phyloP scores from a whole-genome alignment of 345 rosid genomes.

The Eucalyptus shirleyi region DNA sequence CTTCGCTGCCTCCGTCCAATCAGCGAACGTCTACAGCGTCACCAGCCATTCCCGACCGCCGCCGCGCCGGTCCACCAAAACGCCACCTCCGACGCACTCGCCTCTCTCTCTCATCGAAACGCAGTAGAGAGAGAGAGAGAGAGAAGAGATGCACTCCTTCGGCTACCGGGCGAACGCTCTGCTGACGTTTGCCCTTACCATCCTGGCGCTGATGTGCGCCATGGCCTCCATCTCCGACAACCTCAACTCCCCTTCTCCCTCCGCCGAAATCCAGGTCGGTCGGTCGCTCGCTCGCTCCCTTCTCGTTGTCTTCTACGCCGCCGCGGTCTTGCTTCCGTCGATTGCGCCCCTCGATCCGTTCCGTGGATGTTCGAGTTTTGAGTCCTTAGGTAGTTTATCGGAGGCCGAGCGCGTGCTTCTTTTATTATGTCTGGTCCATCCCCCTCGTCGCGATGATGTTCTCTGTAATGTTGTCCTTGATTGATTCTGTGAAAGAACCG shows the following conservation, averaged over 20 bases:
- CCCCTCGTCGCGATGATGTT: not conserved
- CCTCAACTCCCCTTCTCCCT: conserved; percentile 65
- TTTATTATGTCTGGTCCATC: not conserved
- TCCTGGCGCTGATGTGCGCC: conserved; percentile 79
- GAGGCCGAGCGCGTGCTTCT: not conserved
- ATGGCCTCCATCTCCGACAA: conserved; percentile 79
- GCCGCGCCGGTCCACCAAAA: not conserved
- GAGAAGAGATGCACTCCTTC: conserved; percentile 63
- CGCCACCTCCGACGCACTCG: not conserved
- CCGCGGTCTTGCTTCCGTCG: not conserved
- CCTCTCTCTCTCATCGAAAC: not conserved
- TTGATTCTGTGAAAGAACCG: not conserved
- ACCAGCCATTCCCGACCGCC: not conserved
- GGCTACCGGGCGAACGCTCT: conserved; percentile 86
- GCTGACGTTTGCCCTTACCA: conserved; percentile 69
- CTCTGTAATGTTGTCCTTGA: not conserved
- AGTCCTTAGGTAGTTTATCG: not conserved
- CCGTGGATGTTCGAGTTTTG: not conserved
- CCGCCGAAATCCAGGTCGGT: conserved; percentile 78
- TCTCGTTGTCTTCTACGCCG: not conserved
- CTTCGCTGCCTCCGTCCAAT: not conserved
- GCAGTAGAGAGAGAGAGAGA: not conserved
- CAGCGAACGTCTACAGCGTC: not conserved
- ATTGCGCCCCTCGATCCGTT: not conserved
- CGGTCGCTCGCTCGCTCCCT: accelerated